Evolutionary conservation across 2,329 filamentous ascomycete genomes (phyloP).

Genomic region (Ophiostoma angusticollis): DNA sequence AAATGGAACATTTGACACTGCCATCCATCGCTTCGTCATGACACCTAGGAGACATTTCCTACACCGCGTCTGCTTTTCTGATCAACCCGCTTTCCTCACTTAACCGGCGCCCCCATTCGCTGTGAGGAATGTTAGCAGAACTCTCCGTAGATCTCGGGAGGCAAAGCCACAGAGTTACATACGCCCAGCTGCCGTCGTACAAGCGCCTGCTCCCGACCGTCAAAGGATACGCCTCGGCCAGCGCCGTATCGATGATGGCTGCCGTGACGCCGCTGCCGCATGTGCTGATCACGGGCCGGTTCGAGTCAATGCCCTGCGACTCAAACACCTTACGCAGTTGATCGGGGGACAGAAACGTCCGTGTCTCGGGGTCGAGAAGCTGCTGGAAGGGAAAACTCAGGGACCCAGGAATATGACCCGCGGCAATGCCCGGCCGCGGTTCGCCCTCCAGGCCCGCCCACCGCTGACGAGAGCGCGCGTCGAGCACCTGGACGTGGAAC

Average conservation of each 20-base stretch:
- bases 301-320: slow-evolving; percentile 61
- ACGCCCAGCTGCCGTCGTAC: slow-evolving; percentile 97
- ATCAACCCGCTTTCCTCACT: too few relatives aligned
- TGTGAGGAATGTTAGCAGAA: too few relatives aligned
- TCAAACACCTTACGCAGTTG: slow-evolving; percentile 65
- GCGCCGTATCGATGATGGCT: slow-evolving; percentile 72
- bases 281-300: slow-evolving; percentile 68
- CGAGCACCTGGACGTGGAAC: slow-evolving; percentile 74
- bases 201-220: slow-evolving; percentile 54
- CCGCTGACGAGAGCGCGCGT: slow-evolving; percentile 66
- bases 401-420: slow-evolving; percentile 85
- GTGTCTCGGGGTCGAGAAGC: slow-evolving; percentile 70
- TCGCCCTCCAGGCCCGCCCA: slow-evolving; percentile 77
- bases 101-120: too few relatives aligned
- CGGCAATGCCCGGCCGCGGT: slow-evolving; percentile 70
- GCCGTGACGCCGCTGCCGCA: slow-evolving; percentile 93
- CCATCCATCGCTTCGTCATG: too few relatives aligned
- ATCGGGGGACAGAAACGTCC: slow-evolving; percentile 59
- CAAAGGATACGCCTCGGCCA: slow-evolving; percentile 66
- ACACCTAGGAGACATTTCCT: too few relatives aligned
- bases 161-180: too few relatives aligned
- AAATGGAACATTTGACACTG: too few relatives aligned
- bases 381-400: slow-evolving; percentile 68
- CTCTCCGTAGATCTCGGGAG: too few relatives aligned
- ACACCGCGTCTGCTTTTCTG: too few relatives aligned